These are phyloP conservation scores for Candolleomyces eurysporus DNA, from an alignment of 768 basidiomycete species.

Conservation along the genomic window DNA sequence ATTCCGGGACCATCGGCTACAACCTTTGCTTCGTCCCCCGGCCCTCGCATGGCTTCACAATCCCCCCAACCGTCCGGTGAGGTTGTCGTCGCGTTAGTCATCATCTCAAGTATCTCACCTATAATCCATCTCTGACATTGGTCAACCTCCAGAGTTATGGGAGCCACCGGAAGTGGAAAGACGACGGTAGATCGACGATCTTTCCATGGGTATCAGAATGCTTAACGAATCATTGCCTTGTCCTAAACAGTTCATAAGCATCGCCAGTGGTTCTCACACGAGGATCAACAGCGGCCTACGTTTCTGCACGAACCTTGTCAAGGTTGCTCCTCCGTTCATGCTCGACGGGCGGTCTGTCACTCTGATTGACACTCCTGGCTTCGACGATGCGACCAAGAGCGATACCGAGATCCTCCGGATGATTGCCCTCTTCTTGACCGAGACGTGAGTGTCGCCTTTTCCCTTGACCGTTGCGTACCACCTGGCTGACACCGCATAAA, in stretches of 20 bases:
- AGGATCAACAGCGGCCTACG: slow-evolving; percentile 43
- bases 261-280: slow-evolving; percentile 46
- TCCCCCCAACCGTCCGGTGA: background rate
- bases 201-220: background rate
- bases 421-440: slow-evolving; percentile 41
- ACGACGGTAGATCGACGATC: slow-evolving; percentile 25
- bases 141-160: slow-evolving; percentile 29
- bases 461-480: background rate
- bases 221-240: no score
- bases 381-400: slow-evolving; percentile 49
- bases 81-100: background rate
- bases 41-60: no score
- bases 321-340: slow-evolving; percentile 39
- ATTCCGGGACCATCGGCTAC: no score
- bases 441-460: slow-evolving; percentile 22
- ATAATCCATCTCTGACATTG: background rate
- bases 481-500: background rate
- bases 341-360: slow-evolving; percentile 40
- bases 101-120: background rate
- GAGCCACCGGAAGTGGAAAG: no score
- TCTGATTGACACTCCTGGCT: slow-evolving; percentile 63
- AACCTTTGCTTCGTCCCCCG: no score
- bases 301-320: slow-evolving; percentile 51
- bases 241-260: slow-evolving; percentile 52
- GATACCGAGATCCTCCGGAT: slow-evolving; percentile 48